These are phyloP conservation scores for Cercis canadensis DNA, from an alignment of 306 rosid species.

Conservation along the genomic window DNA sequence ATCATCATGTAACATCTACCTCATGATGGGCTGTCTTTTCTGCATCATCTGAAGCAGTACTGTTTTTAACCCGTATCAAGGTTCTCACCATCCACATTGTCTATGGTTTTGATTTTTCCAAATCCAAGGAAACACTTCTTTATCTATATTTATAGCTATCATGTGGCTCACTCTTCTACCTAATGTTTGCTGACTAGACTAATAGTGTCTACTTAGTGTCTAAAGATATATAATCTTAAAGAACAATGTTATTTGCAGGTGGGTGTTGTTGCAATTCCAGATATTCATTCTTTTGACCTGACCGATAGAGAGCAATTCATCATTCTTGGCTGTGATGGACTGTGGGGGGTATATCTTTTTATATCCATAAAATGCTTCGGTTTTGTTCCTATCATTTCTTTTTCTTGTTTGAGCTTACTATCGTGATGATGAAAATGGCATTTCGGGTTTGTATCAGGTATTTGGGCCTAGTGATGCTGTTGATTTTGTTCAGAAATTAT, in stretches of 20 bases:
- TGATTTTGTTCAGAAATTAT: constrained; percentile 77
- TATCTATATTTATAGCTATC: background rate
- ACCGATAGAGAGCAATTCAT: constrained; percentile 82
- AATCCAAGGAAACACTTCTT: background rate
- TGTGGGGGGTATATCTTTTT: constrained; percentile 80
- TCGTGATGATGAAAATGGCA: constrained; percentile 22
- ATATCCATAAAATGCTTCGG: background rate
- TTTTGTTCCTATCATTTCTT: constrained; percentile 12
- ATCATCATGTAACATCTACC: background rate
- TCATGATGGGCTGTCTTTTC: background rate
- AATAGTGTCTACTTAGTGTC: background rate
- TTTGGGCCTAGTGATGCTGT: constrained; percentile 97
- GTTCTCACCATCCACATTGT: no score
- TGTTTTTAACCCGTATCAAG: no score
- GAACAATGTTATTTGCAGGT: constrained; percentile 60
- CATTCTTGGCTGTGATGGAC: constrained; percentile 94
- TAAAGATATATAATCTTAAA: constrained; percentile 24
- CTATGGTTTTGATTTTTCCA: background rate
- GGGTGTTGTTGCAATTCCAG: constrained; percentile 84
- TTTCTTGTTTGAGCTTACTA: constrained; percentile 29
- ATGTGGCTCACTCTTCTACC: no score
- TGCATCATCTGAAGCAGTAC: background rate
- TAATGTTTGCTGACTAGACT: background rate
- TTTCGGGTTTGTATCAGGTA: constrained; percentile 59
- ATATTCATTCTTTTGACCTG: constrained; percentile 79